Percentiles rank a stretch among this genome's conserved stretches.
These are phyloP conservation scores for Gossypium mustelinum DNA, from an alignment of 345 rosid species.

Conservation along the genomic window DNA sequence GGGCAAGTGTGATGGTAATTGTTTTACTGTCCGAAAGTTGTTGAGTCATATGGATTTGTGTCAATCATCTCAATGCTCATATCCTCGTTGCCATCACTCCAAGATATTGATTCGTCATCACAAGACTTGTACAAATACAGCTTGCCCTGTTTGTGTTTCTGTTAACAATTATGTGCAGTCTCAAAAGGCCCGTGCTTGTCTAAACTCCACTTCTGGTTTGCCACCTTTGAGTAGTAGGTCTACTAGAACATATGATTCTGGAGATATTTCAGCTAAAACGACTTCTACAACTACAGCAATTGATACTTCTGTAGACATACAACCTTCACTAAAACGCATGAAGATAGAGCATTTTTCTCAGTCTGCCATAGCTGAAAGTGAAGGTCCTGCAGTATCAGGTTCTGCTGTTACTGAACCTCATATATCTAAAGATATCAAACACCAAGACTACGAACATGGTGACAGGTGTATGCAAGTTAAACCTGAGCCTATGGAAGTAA, in stretches of 20 bases:
- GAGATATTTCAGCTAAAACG: constrained; percentile 36
- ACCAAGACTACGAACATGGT: constrained; percentile 42
- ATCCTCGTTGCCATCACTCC: constrained; percentile 77
- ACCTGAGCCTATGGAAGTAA: constrained; percentile 51
- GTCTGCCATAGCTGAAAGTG: constrained; percentile 39
- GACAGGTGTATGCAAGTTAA: constrained; percentile 40
- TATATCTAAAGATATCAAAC: constrained; percentile 36
- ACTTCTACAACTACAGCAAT: constrained; percentile 38
- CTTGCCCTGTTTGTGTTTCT: constrained; percentile 91
- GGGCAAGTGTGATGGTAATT: constrained; percentile 77
- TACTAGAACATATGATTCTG: constrained; percentile 42
- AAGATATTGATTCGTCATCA: constrained; percentile 62
- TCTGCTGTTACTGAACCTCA: constrained; percentile 35
- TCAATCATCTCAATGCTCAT: constrained; percentile 47
- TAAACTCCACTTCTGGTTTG: constrained; percentile 36
- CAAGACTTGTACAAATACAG: constrained; percentile 52
- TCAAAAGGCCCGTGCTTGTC: constrained; percentile 43
- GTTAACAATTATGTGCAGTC: constrained; percentile 55
- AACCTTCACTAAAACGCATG: constrained; percentile 76
- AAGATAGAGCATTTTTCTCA: constrained; percentile 66
- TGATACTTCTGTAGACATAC: constrained; percentile 51
- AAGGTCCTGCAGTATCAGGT: constrained; percentile 38
- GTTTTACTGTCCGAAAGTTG: constrained; percentile 55
- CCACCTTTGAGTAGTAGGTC: constrained; percentile 30
- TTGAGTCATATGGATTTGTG: constrained; percentile 80